Evolutionary conservation across 768 basidiomycete species (phyloP), one percentile per base, ranked within the genome.

Genomic region (Suillus subalutaceus): DNA sequence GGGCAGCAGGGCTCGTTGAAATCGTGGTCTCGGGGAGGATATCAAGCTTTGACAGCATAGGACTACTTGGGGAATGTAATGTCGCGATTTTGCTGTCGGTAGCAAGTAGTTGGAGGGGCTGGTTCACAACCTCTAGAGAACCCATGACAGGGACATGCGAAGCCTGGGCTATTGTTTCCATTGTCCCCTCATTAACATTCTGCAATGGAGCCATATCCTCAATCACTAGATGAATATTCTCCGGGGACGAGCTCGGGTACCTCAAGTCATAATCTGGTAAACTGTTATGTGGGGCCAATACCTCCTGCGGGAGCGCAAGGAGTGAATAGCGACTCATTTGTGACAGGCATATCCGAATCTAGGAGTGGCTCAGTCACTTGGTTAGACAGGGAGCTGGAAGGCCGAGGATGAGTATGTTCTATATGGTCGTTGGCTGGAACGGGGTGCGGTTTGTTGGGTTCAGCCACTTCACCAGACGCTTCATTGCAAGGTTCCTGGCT

Each of bases 161-260:
- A 41, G 40, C 18, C 18, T 60, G 40, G 30, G 16, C 26, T 20
- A 43, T 43, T 32, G 10, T 43, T 26, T n/a, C 26, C 23, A 7
- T 20, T 43, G 40, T 60, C 18, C 3, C 59, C 40, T 18, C 58
- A 59, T 59, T 18, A 18, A 10, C 20, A 35, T 30, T 1, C 9
- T 59, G 58, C 6, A 16, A 41, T 26, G 40, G 41, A 60, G 40
- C 10, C 10, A 30, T 43, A 43, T 41, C 26, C 41, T 43, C 59
- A 4, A 60, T 32, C 26, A 12, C 30, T 43, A 18, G 5, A 20
- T 60, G 59, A 6, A 20, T 20, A 43, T 20, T 60, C 59, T 20
- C 59, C 41, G 26, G 59, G 12, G 59, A 43, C 30, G 59, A 60
- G 41, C 40, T 60, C 20, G 59, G 43, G 43, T 60, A 32, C 41